These are phyloP conservation scores for Calycina herbarum DNA, from an alignment of 2,329 filamentous ascomycete genomes.

Conservation along the genomic window DNA sequence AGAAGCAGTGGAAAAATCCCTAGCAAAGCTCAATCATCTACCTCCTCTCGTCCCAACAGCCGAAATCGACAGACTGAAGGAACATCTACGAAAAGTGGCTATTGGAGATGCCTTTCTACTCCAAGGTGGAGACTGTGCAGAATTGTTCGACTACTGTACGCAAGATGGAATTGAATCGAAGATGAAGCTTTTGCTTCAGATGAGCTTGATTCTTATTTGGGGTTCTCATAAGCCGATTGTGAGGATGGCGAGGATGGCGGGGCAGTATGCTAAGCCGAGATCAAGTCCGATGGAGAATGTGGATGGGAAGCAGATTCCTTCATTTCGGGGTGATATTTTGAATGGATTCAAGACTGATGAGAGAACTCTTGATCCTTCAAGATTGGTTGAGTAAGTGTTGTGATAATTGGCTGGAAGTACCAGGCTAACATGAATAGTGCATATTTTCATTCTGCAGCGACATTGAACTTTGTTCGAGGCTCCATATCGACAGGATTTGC, in stretches of 20 bases:
- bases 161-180: constrained; percentile 89
- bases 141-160: constrained; percentile 95
- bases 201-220: constrained; percentile 95
- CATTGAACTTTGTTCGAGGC: constrained; percentile 87
- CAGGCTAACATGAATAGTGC: constrained; percentile 54
- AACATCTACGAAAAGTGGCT: constrained; percentile 80
- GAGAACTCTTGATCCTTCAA: constrained; percentile 75
- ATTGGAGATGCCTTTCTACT: constrained; percentile 89
- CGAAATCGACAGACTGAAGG: constrained; percentile 79
- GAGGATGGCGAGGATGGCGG: constrained; percentile 92
- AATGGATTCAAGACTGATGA: constrained; percentile 83
- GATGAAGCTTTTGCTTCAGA: constrained; percentile 94
- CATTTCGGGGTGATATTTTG: constrained; percentile 92
- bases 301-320: constrained; percentile 77
- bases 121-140: constrained; percentile 95
- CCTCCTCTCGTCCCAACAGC: constrained; percentile 78
- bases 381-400: constrained; percentile 66
- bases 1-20: constrained; percentile 57
- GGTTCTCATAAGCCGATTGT: constrained; percentile 80
- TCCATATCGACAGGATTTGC: constrained; percentile 85
- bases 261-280: constrained; percentile 94
- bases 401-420: not conserved
- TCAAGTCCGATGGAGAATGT: constrained; percentile 84
- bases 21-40: constrained; percentile 64
- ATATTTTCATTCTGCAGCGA: constrained; percentile 94